A percentile compares a stretch with the other conserved stretches of the same genome.
Evolutionary conservation across 306 rosid genomes (phyloP).

Genomic region (Styphnolobium japonicum): DNA sequence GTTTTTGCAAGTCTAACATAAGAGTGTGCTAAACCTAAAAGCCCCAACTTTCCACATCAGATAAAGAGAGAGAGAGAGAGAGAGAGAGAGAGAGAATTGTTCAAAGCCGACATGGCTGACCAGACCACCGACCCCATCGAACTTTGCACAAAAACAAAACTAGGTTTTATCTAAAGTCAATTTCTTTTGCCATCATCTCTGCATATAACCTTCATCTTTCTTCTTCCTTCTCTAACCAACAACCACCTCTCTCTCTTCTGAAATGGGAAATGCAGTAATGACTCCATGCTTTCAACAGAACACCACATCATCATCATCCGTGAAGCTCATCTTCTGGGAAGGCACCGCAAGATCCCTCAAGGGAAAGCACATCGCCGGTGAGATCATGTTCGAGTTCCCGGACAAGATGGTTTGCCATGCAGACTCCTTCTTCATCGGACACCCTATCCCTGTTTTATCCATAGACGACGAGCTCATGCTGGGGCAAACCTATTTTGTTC

Average conservation of each 20-base stretch:
- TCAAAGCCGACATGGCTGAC: conserved; percentile 90
- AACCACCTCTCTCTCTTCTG: not conserved
- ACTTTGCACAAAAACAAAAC: not conserved
- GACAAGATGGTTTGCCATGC: conserved; percentile 81
- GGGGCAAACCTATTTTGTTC: conserved; percentile 84
- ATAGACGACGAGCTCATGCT: conserved; percentile 57
- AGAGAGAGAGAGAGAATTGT: conserved; percentile 8
- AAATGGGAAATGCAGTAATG: conserved; percentile 55
- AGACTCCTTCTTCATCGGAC: conserved; percentile 85
- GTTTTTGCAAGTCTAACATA: not conserved
- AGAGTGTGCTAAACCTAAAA: not conserved
- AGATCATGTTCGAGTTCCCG: conserved; percentile 84
- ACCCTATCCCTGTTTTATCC: conserved; percentile 59
- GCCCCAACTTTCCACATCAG: not conserved
- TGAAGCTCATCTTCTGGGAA: conserved; percentile 59
- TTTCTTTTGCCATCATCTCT: not conserved
- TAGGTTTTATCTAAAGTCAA: conserved; percentile 63
- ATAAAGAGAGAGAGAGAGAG: not conserved
- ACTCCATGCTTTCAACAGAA: conserved; percentile 44
- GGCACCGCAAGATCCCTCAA: conserved; percentile 48
- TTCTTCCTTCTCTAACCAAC: not conserved
- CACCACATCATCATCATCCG: not conserved
- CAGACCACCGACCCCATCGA: conserved; percentile 66
- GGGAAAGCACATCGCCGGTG: conserved; percentile 72
- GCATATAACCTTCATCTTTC: conserved; percentile 15